These are phyloP conservation scores for Penicillium sp. DNA, from an alignment of 2,329 filamentous ascomycete species.

Conservation along the genomic window DNA sequence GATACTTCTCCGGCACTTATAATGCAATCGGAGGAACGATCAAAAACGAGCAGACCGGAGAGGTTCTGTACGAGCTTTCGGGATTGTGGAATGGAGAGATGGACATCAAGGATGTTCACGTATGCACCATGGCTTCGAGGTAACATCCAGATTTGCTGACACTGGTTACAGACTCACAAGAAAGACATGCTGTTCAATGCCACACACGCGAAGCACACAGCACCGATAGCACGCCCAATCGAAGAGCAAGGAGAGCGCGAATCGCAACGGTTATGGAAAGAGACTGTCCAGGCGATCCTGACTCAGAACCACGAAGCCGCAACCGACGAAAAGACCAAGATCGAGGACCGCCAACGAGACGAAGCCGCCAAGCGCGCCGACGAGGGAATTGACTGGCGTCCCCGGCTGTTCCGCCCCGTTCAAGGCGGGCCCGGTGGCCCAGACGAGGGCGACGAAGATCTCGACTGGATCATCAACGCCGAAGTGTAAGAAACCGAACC, in stretches of 20 bases:
- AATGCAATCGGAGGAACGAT: constrained; percentile 93
- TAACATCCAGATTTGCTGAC: constrained; percentile 9
- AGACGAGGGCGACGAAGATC: constrained; percentile 81
- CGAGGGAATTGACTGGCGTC: constrained; percentile 82
- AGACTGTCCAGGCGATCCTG: constrained; percentile 78
- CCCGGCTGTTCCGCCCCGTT: constrained; percentile 78
- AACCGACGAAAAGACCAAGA: constrained; percentile 93
- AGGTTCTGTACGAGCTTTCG: constrained; percentile 85
- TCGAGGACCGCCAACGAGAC: constrained; percentile 88
- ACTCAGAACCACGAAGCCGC: constrained; percentile 83
- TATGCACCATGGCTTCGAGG: constrained; percentile 12
- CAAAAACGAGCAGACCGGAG: constrained; percentile 82
- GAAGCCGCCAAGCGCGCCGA: constrained; percentile 80
- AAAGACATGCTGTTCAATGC: constrained; percentile 91
- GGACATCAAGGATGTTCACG: constrained; percentile 80
- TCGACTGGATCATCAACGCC: constrained; percentile 94
- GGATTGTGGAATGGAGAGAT: constrained; percentile 95
- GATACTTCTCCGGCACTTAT: constrained; percentile 94
- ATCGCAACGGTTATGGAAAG: constrained; percentile 83
- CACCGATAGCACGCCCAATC: constrained; percentile 73
- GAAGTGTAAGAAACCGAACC: constrained; percentile 64
- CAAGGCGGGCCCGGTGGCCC: constrained; percentile 68
- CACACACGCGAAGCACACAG: constrained; percentile 71
- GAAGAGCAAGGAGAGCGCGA: constrained; percentile 88
- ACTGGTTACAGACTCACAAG: constrained; percentile 71